Percentiles rank a stretch among this genome's conserved stretches.
Evolutionary conservation across 2,329 filamentous ascomycete species (phyloP).

Genomic region (Tolypocladium amazonense): DNA sequence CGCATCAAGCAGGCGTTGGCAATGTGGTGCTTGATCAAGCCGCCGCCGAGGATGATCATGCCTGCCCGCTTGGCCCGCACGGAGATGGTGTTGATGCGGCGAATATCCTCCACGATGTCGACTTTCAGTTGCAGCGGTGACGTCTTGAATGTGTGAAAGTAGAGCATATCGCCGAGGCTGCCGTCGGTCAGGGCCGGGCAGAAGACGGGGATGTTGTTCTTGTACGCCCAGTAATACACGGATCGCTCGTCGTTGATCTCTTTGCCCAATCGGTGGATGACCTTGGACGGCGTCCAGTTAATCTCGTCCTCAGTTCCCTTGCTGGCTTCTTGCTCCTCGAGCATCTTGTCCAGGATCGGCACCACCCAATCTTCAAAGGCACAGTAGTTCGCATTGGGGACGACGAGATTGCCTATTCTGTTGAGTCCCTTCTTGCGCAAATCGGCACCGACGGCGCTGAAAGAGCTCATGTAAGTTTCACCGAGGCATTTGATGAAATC

Average conservation of each 20-base stretch:
- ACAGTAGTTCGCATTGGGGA: slow-evolving; percentile 93
- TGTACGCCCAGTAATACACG: slow-evolving; percentile 95
- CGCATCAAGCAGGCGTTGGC: slow-evolving; percentile 96
- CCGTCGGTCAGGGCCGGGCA: slow-evolving; percentile 94
- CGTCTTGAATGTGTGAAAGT: slow-evolving; percentile 92
- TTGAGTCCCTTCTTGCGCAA: slow-evolving; percentile 83
- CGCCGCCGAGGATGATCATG: slow-evolving; percentile 92
- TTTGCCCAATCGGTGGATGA: slow-evolving; percentile 80
- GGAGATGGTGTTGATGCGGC: slow-evolving; percentile 83
- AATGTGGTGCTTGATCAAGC: slow-evolving; percentile 96
- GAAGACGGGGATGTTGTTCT: slow-evolving; percentile 94
- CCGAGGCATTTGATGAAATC: slow-evolving; percentile 98
- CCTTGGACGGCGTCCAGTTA: slow-evolving; percentile 86
- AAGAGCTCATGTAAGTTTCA: slow-evolving; percentile 84
- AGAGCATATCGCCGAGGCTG: slow-evolving; percentile 93
- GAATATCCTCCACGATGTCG: slow-evolving; percentile 90
- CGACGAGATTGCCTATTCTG: slow-evolving; percentile 88
- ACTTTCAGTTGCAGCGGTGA: slow-evolving; percentile 73
- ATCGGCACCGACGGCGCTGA: slow-evolving; percentile 63
- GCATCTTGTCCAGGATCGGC: slow-evolving; percentile 88
- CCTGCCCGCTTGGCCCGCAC: slow-evolving; percentile 80
- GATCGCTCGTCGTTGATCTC: slow-evolving; percentile 90
- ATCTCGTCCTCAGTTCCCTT: slow-evolving; percentile 59
- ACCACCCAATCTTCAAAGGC: slow-evolving; percentile 96
- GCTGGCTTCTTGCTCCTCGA: slow-evolving; percentile 81